phyloP scores from a whole-genome alignment of 2,329 filamentous ascomycete species.

The Elsinoe fawcettii region DNA sequence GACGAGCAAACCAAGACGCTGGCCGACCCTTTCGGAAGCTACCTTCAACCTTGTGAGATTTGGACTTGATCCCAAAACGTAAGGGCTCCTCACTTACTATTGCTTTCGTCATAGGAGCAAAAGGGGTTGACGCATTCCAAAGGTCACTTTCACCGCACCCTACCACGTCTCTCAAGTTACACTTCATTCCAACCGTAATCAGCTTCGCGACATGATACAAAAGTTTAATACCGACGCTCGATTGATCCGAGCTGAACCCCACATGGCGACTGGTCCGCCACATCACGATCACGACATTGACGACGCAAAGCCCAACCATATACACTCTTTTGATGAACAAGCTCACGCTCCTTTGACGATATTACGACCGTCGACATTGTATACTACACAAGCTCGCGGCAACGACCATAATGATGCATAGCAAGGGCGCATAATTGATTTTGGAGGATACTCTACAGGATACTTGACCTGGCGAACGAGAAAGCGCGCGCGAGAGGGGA shows the following conservation, averaged over 20 bases:
- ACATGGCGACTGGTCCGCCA: conserved; percentile 16
- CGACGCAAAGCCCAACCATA: background rate
- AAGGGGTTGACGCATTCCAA: conserved; percentile 12
- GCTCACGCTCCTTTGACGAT: conserved; percentile 15
- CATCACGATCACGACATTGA: conserved; percentile 15
- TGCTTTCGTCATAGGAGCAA: conserved; percentile 12
- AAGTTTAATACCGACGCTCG: conserved; percentile 13
- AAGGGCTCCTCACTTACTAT: conserved; percentile 15
- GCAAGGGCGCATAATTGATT: conserved; percentile 4
- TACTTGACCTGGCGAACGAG: background rate
- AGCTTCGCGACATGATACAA: background rate
- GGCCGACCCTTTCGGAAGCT: conserved; percentile 7
- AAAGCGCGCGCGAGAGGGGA: background rate
- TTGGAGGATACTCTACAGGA: background rate
- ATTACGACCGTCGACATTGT: conserved; percentile 4
- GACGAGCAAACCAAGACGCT: conserved; percentile 8
- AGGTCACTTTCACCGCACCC: conserved; percentile 5
- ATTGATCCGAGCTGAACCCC: conserved; percentile 12
- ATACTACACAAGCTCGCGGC: conserved; percentile 6
- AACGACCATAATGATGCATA: conserved; percentile 14
- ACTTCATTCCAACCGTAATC: conserved; percentile 10
- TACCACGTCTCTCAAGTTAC: background rate
- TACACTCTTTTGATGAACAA: conserved; percentile 14
- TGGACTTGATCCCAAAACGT: conserved; percentile 15
- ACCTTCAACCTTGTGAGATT: conserved; percentile 17